Evolutionary conservation across 139 green algal genomes (phyloP), one percentile per base, ranked within the genome.

Genomic region (Chlorella sp.): DNA sequence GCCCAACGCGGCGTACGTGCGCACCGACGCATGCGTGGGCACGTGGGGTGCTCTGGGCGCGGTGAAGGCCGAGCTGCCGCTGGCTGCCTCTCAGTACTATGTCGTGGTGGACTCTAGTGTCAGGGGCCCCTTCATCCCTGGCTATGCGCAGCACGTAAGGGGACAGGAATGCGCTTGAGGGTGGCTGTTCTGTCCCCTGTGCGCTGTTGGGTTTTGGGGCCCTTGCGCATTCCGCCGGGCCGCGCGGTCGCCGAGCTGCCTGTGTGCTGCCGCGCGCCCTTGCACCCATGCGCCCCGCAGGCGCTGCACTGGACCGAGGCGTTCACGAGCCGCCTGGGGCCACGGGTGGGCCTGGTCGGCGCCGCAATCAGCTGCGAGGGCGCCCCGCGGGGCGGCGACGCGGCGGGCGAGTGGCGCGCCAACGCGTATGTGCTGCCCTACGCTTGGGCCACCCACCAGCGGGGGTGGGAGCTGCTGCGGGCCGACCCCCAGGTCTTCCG

Each of bases 71-170:
- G 27, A 53, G 27, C 8, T 64, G n/a, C 38, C 51, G 29, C 23
- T 71, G n/a, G 46, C 63, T 15, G 42, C 69, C 2, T 82, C 76
- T 17, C 35, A 77, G 35, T 80, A 84, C 48, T 81, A 87, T 31
- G 59, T 90, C 25, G 79, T 86, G 41, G 59, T 90, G 5, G 70
- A 84, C 27, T 82, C 71, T 8, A 68, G 60, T 5, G 83, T 77
- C 0, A 33, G 83, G 41, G 85, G 85, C 5, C 85, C 85, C 5
- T 90, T 84, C 73, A 46, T 90, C 50, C 85, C 85, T 15, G 40
- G 68, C 1, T 90, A 90, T 45, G 73, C 73, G 14, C 46, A 43
- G 45, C 45, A 78, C 60, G 72, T 63, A 45, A 25, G 19, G 11
- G 15, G n/a, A 19, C 15, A 17, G 19, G 27, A 27, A 42, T 12